Percentiles rank a stretch among this genome's conserved stretches.
These are phyloP conservation scores for Hyaloscypha hepaticicola DNA, from an alignment of 495 filamentous ascomycete species.

Conservation along the genomic window DNA sequence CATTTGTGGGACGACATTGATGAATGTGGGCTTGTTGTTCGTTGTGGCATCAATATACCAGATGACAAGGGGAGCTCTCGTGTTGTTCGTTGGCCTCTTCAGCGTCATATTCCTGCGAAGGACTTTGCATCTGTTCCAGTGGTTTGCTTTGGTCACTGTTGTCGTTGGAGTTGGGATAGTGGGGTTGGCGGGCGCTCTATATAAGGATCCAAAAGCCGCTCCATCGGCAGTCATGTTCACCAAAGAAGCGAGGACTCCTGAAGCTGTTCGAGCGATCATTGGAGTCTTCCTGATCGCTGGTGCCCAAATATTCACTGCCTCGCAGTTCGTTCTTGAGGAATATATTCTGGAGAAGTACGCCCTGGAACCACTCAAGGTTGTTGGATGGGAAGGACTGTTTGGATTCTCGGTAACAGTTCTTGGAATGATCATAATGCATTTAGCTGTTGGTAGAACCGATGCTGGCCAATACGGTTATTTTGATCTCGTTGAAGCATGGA, in stretches of 20 bases:
- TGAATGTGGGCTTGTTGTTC: slow-evolving; percentile 93
- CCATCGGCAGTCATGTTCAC: slow-evolving; percentile 24
- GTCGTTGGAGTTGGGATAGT: slow-evolving; percentile 87
- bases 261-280: slow-evolving; percentile 69
- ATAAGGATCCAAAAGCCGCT: slow-evolving; percentile 57
- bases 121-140: slow-evolving; percentile 78
- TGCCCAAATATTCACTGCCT: slow-evolving; percentile 94
- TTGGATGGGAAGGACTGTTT: slow-evolving; percentile 95
- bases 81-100: slow-evolving; percentile 93
- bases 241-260: slow-evolving; percentile 44
- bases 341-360: slow-evolving; percentile 87
- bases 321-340: slow-evolving; percentile 95
- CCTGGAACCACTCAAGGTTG: slow-evolving; percentile 85
- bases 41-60: slow-evolving; percentile 96
- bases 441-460: slow-evolving; percentile 69
- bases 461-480: slow-evolving; percentile 82
- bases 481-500: slow-evolving; percentile 80
- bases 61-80: slow-evolving; percentile 93
- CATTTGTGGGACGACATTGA: slow-evolving; percentile 90
- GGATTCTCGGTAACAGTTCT: slow-evolving; percentile 82
- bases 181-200: slow-evolving; percentile 82
- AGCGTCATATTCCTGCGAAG: slow-evolving; percentile 86
- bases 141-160: slow-evolving; percentile 82
- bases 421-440: slow-evolving; percentile 76
- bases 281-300: slow-evolving; percentile 87